Evolutionary conservation across 306 rosid genomes (phyloP).

Genomic region (Pyrus communis): DNA sequence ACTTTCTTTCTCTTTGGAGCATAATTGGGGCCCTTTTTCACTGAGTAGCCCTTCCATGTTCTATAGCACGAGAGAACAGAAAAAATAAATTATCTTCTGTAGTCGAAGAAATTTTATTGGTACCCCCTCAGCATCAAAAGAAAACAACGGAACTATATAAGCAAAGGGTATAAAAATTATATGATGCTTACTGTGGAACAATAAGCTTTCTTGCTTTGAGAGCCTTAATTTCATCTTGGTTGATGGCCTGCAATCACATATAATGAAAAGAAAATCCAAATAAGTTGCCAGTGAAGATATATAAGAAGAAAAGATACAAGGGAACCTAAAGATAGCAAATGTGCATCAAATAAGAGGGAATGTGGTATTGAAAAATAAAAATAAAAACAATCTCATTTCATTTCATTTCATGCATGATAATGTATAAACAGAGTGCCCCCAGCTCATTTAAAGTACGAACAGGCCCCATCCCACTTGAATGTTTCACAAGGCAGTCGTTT

Average conservation of each 20-base stretch:
- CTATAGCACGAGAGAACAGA: conserved; percentile 23
- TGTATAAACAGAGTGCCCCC: background rate
- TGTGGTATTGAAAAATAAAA: background rate
- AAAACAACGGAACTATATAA: background rate
- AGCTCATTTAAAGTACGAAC: background rate
- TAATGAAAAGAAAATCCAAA: background rate
- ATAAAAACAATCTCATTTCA: background rate
- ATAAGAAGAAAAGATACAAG: background rate
- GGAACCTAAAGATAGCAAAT: background rate
- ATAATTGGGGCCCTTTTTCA: conserved; percentile 67
- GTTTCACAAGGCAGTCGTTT: background rate
- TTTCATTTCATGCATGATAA: background rate
- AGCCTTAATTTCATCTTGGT: conserved; percentile 58
- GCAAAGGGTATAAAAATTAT: background rate
- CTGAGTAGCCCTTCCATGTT: conserved; percentile 66
- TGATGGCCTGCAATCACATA: conserved; percentile 41
- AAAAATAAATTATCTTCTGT: background rate
- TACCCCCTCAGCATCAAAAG: background rate
- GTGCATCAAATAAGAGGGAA: background rate
- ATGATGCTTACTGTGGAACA: conserved; percentile 49
- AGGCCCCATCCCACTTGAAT: background rate
- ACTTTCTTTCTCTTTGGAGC: conserved; percentile 73
- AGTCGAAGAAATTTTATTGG: background rate
- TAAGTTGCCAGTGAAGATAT: conserved; percentile 9
- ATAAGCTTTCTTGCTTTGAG: conserved; percentile 73